phyloP scores from a whole-genome alignment of 2,329 filamentous ascomycete species.

The Calonectria fujianensis region DNA sequence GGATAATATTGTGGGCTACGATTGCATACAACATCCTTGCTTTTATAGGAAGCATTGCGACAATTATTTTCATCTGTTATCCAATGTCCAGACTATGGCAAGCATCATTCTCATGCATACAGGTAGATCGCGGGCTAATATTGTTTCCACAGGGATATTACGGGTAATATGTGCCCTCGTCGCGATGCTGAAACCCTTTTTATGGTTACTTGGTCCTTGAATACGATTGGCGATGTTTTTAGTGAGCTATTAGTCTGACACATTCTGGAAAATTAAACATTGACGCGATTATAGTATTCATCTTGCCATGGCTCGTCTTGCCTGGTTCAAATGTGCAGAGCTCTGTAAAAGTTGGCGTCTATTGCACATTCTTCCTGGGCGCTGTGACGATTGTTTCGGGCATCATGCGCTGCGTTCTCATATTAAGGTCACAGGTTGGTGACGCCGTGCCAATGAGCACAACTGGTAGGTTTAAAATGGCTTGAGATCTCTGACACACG shows the following conservation, averaged over 20 bases:
- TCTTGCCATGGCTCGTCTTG: constrained; percentile 3
- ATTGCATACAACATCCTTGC: neutral
- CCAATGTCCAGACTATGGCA: constrained; percentile 10
- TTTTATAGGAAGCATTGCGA: neutral
- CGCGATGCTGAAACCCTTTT: neutral
- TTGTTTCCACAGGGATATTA: neutral
- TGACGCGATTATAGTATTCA: neutral
- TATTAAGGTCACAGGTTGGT: neutral
- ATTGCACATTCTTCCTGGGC: neutral
- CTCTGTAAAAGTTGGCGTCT: neutral
- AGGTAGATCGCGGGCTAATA: neutral
- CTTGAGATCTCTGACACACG: accelerated
- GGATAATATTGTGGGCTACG: neutral
- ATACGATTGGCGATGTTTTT: neutral
- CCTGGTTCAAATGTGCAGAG: neutral
- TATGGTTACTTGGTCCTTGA: neutral
- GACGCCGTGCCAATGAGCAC: constrained; percentile 2
- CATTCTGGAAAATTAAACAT: accelerated
- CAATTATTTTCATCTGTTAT: neutral
- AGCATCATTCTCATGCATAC: neutral
- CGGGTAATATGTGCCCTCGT: neutral
- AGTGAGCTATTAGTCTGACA: neutral
- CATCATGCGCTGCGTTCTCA: neutral
- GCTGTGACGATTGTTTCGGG: neutral
- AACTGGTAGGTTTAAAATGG: neutral